These are phyloP conservation scores for Fusarium ambrosium DNA, from an alignment of 2,329 filamentous ascomycete genomes.

Conservation along the genomic window DNA sequence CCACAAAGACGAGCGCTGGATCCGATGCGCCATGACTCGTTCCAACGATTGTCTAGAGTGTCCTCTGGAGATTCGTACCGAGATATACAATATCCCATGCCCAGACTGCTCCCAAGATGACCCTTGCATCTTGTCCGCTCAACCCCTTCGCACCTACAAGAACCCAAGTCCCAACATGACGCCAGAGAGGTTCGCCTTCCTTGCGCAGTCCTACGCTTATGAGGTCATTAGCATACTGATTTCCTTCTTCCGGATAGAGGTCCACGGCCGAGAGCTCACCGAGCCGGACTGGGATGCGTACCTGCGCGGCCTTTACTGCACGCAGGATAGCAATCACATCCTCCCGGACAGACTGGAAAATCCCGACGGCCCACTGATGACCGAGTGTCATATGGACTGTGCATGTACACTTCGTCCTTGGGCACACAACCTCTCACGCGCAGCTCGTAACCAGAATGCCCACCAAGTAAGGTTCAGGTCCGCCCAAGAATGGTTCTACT, in stretches of 20 bases:
- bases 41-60: background rate
- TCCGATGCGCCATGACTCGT: slow-evolving; percentile 28
- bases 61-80: slow-evolving; percentile 19
- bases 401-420: slow-evolving; percentile 4
- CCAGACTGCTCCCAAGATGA: slow-evolving; percentile 30
- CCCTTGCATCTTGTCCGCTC: slow-evolving; percentile 2
- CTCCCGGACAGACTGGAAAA: background rate
- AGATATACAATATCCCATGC: slow-evolving; percentile 28
- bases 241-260: slow-evolving; percentile 2
- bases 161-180: background rate
- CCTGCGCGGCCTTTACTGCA: slow-evolving; percentile 17
- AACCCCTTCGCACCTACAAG: background rate
- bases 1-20: slow-evolving; percentile 23
- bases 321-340: slow-evolving; percentile 9
- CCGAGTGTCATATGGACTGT: slow-evolving; percentile 2
- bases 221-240: background rate
- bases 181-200: background rate
- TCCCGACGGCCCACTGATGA: background rate
- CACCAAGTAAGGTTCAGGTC: background rate
- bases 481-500: slow-evolving; percentile 3
- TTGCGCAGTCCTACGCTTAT: background rate
- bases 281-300: background rate
- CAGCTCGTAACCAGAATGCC: slow-evolving; percentile 20
- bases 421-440: slow-evolving; percentile 30
- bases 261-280: background rate